Evolutionary conservation across 352 stramenopile genomes (phyloP), one percentile per base, ranked within the genome.

Genomic region (Saprolegnia diclina): DNA sequence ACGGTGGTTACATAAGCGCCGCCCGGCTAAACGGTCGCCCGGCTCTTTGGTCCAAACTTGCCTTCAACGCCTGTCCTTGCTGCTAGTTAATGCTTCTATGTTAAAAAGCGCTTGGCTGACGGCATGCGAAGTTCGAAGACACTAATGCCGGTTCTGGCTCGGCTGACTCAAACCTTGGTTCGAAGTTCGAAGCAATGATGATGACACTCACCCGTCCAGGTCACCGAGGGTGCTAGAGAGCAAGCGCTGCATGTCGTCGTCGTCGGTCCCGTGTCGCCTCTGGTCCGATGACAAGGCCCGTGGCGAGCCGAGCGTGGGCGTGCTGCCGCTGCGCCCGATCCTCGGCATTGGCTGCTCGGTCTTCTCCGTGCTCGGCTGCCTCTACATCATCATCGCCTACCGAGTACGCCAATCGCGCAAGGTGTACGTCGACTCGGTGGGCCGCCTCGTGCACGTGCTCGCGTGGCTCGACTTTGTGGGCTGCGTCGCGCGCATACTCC

Each of bases 381-480:
- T 91, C 40, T 94, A 94, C 75, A 94, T 94, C 68, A 80, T 94
- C 38, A 80, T 83, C 5, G 81, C 83, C 56, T 92, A 52, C 50
- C 57, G 57, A 92, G 64, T 92, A 82, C 84, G 89, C 91, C 68
- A 78, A 76, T 56, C 81, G 81, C 0, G 72, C 80, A 45, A 52
- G 10, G 56, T 45, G 5, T 67, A 61, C 56, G 56, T 72, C 57
- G 55, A 56, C 65, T 42, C 54, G 19, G 14, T 71, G 82, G 32
- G 84, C 83, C 57, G 92, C 67, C 83, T 94, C 56, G 85, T 94
- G 54, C 86, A 94, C 68, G 84, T 94, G 21, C 79, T 94, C 48
- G 86, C 86, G 19, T 92, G 85, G 78, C 73, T 92, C 82, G 83
- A 94, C 69, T 72, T 94, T 6, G 77, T 88, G 37, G 84, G 86